Conservation (phyloP, 495 filamentous ascomycete genomes). For the Sphaerosporella brunnea region DNA sequence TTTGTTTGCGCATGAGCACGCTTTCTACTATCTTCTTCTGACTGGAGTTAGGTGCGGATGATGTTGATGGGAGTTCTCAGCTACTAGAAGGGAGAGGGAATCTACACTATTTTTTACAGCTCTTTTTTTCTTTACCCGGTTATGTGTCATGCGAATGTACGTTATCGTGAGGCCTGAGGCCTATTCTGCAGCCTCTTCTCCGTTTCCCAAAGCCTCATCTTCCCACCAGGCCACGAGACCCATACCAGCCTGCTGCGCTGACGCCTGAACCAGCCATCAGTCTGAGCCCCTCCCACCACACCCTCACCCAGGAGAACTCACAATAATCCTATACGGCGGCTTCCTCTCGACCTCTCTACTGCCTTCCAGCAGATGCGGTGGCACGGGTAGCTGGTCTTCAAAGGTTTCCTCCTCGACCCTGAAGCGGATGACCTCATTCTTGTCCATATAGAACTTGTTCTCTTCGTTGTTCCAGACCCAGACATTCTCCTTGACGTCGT, state of each 20-base stretch:
- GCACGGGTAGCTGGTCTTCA: conserved; percentile 61
- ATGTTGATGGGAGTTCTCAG: not conserved
- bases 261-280: conserved; percentile 8
- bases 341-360: conserved; percentile 22
- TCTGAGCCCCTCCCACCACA: not conserved
- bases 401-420: conserved; percentile 69
- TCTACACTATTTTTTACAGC: not conserved
- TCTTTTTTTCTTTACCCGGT: not conserved
- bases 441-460: conserved; percentile 63
- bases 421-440: conserved; percentile 70
- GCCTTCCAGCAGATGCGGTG: conserved; percentile 22
- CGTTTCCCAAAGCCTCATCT: conserved; percentile 12
- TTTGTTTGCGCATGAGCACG: not conserved
- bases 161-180: not conserved
- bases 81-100: not conserved
- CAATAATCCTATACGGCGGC: conserved; percentile 24
- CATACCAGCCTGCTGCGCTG: conserved; percentile 25
- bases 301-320: not conserved
- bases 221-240: conserved; percentile 25
- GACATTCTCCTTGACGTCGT: conserved; percentile 51
- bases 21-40: not conserved
- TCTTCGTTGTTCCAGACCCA: conserved; percentile 70
- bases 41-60: not conserved
- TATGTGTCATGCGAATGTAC: not conserved
- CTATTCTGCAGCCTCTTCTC: not conserved